Base-by-base conservation (phyloP, 441 rosid species). In the Gossypium davidsonii region DNA sequence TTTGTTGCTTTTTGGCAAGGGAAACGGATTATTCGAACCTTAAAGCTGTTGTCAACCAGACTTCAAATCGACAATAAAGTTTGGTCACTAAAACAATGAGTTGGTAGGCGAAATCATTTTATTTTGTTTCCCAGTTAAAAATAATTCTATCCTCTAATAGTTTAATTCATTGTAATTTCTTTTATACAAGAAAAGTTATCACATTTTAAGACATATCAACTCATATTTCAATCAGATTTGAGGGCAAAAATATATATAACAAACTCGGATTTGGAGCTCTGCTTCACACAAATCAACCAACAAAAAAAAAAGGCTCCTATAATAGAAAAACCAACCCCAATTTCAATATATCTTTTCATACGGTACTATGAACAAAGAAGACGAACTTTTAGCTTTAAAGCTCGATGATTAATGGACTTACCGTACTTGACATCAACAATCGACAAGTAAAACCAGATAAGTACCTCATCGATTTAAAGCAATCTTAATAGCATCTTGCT, bases 401-500 rank as follows among this genome's bases (percentile, higher is more conserved):
- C 63, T 58, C 37, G 6, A 58, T 5, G 1, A 26, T 11, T 21
- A 2, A 11, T 25, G 28, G 31, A 11, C 17, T 48, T 10, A 1
- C 31, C 3, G 15, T n/a, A 48, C 17, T 12, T 0, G 9, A 58
- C 12, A 2, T 15, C 15, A 23, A 25, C 17, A 3, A 12, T 2
- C 6, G 34, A 58, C 15, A 21, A 21, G 31, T 10, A 10, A 23
- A 23, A 57, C 15, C 26, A 25, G 34, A 61, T 21, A 69, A 55
- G 58, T 68, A 20, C 12, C 76, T 87, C 83, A 92, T n/a, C 78
- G 74, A 60, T 72, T 80, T 72, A 88, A 52, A 37, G 83, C 83
- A 25, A 78, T 76, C 70, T 80, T 84, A 67, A 89, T 83, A 76
- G 83, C 88, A 72, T 78, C 75, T 20, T 74, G 85, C 74, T 88